Evolutionary conservation across 306 rosid species (phyloP), one percentile per base, ranked within the genome.

Genomic region (Heteromeles arbutifolia): DNA sequence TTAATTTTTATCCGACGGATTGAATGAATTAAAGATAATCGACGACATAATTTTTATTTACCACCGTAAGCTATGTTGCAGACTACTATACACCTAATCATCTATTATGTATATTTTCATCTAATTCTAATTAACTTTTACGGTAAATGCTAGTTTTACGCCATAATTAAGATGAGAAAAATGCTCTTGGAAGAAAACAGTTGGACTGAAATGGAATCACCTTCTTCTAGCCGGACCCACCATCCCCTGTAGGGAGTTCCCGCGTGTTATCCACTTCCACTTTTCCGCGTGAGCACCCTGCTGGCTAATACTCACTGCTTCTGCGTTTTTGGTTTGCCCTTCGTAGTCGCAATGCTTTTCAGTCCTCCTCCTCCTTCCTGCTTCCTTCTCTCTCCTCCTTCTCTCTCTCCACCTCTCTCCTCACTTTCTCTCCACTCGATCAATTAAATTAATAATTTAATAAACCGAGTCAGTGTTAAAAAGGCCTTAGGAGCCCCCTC

Each of bases 51-150:
- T 6, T 32, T 32, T 1, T 32, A 0, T 6, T 32, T 0, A 32
- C 8, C 37, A 6, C 0, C 5, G 1, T 6, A 32, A 32, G 7
- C 2, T 37, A 37, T 37, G 2, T 37, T 37, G 10, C 9, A 37
- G 7, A 0, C 8, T 37, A 37, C 2, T 37, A 37, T 37, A 37
- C 9, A 37, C 2, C 41, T 37, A 37, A 37, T 37, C 10, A 37
- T 37, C 0, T 7, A 0, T 7, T 0, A 37, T 4, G 0, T 6
- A 0, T 37, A 0, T 37, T 37, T 7, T 1, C 0, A 6, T 1
- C 2, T 6, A 34, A 34, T 34, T 6, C 0, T 34, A 34, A 1
- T 34, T 34, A 34, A 34, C 2, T 34, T 34, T 34, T 0, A 34
- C 2, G 1, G 0, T 32, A 32, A 32, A 32, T 5, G 1, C 5